A percentile compares a stretch with the other conserved stretches of the same genome.
These are phyloP conservation scores for Backusella macrospora DNA, from an alignment of 192 early-diverging fungal species.

Conservation along the genomic window DNA sequence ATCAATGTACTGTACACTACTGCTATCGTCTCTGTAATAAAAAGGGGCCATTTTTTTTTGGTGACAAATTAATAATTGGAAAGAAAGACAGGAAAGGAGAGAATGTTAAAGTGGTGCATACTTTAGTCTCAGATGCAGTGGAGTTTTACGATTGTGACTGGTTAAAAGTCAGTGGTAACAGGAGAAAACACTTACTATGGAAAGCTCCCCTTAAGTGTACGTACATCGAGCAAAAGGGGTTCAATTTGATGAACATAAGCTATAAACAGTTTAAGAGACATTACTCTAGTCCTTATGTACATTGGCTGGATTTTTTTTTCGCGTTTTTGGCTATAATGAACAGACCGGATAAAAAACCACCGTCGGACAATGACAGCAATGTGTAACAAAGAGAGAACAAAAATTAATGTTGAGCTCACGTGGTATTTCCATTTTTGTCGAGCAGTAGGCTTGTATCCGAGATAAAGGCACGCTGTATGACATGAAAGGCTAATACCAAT, in stretches of 20 bases:
- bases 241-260: not conserved
- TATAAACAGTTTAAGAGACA: not conserved
- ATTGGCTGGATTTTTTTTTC: not conserved
- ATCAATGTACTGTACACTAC: slow-evolving; percentile 6
- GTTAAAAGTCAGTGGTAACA: not conserved
- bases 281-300: not conserved
- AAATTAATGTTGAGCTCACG: not conserved
- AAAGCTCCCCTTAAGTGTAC: not conserved
- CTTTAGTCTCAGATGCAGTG: slow-evolving; percentile 2
- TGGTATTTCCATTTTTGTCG: not conserved
- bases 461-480: not conserved
- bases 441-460: not conserved
- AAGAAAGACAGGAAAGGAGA: slow-evolving; percentile 4
- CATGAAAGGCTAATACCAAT: not conserved
- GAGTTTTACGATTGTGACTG: slow-evolving; percentile 13
- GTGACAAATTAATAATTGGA: slow-evolving; percentile 7
- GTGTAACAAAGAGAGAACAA: not conserved
- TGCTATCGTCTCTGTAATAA: not conserved
- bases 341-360: not conserved
- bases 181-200: not conserved
- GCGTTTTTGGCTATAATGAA: too few species aligned
- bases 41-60: not conserved
- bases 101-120: not conserved
- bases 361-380: not conserved
- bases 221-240: not conserved